These are phyloP conservation scores for Sporisorium exsertum DNA, from an alignment of 1,284 basidiomycete species.

Conservation along the genomic window DNA sequence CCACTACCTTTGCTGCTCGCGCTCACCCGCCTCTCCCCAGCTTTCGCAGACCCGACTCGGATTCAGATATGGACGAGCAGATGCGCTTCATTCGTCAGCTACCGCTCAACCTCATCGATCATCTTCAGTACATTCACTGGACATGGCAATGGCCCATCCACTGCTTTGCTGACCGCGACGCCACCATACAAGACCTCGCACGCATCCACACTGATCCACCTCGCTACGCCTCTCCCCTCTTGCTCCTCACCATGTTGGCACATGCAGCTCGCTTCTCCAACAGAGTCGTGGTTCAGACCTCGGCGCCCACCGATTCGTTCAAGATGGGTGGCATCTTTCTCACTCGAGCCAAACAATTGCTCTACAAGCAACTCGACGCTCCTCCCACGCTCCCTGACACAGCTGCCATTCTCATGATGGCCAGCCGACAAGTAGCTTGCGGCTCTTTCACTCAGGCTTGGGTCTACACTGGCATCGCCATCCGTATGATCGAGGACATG, in stretches of 20 bases:
- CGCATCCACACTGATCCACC: constrained; percentile 1
- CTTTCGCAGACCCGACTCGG: not conserved
- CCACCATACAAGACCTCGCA: not conserved
- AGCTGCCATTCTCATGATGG: constrained; percentile 8
- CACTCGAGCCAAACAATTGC: constrained; percentile 3
- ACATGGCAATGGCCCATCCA: constrained; percentile 10
- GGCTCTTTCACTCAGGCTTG: constrained; percentile 8
- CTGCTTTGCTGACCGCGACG: constrained; percentile 8
- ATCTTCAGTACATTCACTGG: constrained; percentile 14
- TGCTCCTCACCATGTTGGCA: constrained; percentile 5
- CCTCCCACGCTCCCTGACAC: constrained; percentile 8
- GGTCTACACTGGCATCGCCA: constrained; percentile 3
- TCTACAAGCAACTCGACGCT: constrained; percentile 5
- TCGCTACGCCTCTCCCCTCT: constrained; percentile 6
- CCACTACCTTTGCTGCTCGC: not conserved
- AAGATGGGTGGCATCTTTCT: constrained; percentile 12
- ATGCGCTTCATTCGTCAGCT: constrained; percentile 8
- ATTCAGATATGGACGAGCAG: constrained; percentile 1
- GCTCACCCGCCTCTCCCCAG: not conserved
- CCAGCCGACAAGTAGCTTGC: constrained; percentile 6
- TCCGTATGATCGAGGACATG: constrained; percentile 9
- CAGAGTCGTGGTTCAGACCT: not conserved
- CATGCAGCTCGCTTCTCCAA: constrained; percentile 8
- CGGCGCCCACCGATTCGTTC: constrained; percentile 2
- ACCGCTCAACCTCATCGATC: constrained; percentile 1